Base-by-base conservation (phyloP, 805 yeast genomes). In the Wickerhamiella bombiphila region DNA sequence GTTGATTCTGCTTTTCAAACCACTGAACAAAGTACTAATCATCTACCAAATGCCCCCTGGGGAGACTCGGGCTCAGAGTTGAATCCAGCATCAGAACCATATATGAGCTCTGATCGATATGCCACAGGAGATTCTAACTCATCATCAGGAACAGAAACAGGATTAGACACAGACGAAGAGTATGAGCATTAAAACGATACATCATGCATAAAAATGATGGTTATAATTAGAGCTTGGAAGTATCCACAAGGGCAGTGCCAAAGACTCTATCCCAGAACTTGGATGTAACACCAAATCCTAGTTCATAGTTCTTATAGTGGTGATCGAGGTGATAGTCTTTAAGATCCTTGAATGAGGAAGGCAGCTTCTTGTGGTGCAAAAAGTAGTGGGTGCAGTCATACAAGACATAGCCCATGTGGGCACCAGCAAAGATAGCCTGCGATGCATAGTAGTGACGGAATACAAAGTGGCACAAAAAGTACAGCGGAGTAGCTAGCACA, bases 201-300 rank as follows among this genome's bases (percentile, higher is more conserved):
- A n/a, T n/a, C n/a, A n/a, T n/a, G n/a, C n/a, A n/a, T n/a, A n/a
- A n/a, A n/a, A n/a, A n/a, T n/a, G n/a, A n/a, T n/a, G n/a, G n/a
- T n/a, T n/a, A n/a, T 30, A 4, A 13, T 25, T 14, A 44, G 14
- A 44, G 34, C 9, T 25, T 15, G 16, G 45, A 39, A 4, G 48
- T 44, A 26, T 49, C 52, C 9, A 48, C 50, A 29, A 83, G 65
- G 47, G 74, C 77, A 29, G 97, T 88, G 41, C 80, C 81, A 57
- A 91, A 91, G 8, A 91, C 81, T 20, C 62, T 69, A 59, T 91
- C 98, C 98, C 98, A 91, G 61, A 82, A 82, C 61, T 72, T 75
- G 44, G 85, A 71, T 22, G 97, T 83, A 45, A 91, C 97, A 49
- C 99, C 99, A 50, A 86, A 91, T 1, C 97, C 99, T 50, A 86